Conservation (phyloP, 495 filamentous ascomycete species). For the Hypoxylon rickii region DNA sequence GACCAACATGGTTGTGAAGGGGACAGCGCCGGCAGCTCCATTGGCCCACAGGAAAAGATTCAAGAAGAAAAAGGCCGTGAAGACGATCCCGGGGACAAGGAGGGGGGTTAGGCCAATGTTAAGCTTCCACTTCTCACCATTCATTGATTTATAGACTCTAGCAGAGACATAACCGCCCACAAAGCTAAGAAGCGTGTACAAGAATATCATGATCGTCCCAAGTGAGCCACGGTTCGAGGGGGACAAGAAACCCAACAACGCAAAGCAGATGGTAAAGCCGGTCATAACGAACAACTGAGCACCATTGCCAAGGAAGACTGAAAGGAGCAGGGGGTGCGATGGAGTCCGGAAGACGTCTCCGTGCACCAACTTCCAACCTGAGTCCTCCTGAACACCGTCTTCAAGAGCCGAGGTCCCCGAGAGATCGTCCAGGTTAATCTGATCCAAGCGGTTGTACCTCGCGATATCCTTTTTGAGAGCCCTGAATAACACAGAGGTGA, state of each 20-base stretch:
- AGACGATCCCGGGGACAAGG: conserved; percentile 85
- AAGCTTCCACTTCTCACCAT: conserved; percentile 90
- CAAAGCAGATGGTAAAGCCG: conserved; percentile 90
- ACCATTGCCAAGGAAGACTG: conserved; percentile 89
- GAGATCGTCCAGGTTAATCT: conserved; percentile 82
- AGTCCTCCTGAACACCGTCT: conserved; percentile 95
- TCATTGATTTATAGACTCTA: conserved; percentile 88
- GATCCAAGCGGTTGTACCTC: conserved; percentile 90
- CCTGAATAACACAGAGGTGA: conserved; percentile 83
- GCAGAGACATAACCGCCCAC: conserved; percentile 91
- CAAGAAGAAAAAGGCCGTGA: conserved; percentile 86
- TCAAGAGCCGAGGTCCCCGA: conserved; percentile 76
- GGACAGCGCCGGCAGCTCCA: conserved; percentile 87
- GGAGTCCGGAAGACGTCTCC: conserved; percentile 96
- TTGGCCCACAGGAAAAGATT: conserved; percentile 96
- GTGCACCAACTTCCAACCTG: conserved; percentile 97
- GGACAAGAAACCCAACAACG: conserved; percentile 90
- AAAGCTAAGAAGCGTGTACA: conserved; percentile 91
- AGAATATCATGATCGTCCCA: conserved; percentile 85
- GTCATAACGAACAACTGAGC: conserved; percentile 98
- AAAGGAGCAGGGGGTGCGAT: conserved; percentile 77
- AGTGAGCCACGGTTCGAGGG: conserved; percentile 93
- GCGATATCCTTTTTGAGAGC: conserved; percentile 93
- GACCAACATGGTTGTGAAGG: conserved; percentile 94
- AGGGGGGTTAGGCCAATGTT: conserved; percentile 89